Evolutionary conservation across 2,329 filamentous ascomycete genomes (phyloP).

Genomic region (Botryosphaeria agaves): DNA sequence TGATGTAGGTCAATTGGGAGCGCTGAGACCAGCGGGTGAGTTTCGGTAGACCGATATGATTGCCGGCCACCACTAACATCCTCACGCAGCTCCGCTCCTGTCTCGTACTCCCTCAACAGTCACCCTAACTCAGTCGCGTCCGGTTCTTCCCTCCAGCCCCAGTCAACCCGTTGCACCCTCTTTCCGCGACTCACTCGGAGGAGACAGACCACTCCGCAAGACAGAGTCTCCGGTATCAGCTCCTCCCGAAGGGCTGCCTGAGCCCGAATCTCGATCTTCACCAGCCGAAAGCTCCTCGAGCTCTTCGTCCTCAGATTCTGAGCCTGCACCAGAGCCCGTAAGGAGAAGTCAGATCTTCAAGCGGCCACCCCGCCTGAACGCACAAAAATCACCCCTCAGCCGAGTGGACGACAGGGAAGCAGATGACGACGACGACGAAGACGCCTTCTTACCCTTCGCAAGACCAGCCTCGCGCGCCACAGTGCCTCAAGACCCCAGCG

Average conservation of each 20-base stretch:
- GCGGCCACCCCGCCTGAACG: constrained; percentile 19
- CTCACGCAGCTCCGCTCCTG: constrained; percentile 13
- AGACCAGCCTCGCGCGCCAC: constrained; percentile 2
- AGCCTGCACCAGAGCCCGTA: constrained; percentile 15
- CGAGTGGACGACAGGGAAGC: constrained; percentile 26
- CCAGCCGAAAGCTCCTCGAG: constrained; percentile 12
- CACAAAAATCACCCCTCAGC: constrained; percentile 8
- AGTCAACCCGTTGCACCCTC: constrained; percentile 10
- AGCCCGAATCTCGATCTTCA: constrained; percentile 10
- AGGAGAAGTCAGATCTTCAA: constrained; percentile 27
- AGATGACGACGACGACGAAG: constrained; percentile 36
- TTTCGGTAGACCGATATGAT: too few species aligned
- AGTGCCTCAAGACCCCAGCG: constrained; percentile 2
- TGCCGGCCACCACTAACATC: too few species aligned
- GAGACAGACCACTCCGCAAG: too few species aligned
- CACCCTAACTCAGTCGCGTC: constrained; percentile 25
- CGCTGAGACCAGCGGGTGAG: too few species aligned
- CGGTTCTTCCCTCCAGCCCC: constrained; percentile 6
- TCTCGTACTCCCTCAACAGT: constrained; percentile 30
- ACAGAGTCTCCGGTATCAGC: too few species aligned
- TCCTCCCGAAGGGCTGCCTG: too few species aligned
- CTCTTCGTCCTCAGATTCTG: constrained; percentile 10
- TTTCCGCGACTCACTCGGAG: constrained; percentile 11
- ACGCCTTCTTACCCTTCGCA: constrained; percentile 25
- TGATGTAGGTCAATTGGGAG: too few species aligned